Evolutionary conservation across 352 stramenopile genomes (phyloP), one percentile per base, ranked within the genome.

Genomic region (Achlya hypogyna): DNA sequence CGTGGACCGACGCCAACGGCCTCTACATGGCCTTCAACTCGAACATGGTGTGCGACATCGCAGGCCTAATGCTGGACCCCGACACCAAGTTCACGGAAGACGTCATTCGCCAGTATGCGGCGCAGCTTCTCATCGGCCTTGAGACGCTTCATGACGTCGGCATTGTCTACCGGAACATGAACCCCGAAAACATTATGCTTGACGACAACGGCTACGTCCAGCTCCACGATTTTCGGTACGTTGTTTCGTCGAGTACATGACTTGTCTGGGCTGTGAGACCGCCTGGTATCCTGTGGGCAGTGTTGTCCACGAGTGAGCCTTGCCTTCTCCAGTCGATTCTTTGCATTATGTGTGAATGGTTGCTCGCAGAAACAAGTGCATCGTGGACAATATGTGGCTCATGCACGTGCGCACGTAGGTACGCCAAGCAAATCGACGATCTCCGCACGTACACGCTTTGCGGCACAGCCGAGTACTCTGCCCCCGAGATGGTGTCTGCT

Each of bases 381-480:
- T 20, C n/a, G 42, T 18, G 18, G 42, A 18, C n/a, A n/a, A 51
- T n/a, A 20, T 20, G 18, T n/a, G 18, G 18, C n/a, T n/a, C n/a
- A 51, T n/a, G n/a, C n/a, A 20, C 25, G 10, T 28, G 51, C 51
- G 8, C 8, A 32, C 38, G 34, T 60, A 67, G 60, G 60, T 67
- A 60, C 42, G 47, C 47, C 56, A 65, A 65, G 12, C 28, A 20
- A 20, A 49, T 71, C 16, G 85, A 94, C 56, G 81, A 92, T 62
- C 79, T 78, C 22, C 79, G 84, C 14, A 95, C 87, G 31, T 92
- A 93, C 73, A 95, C 87, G 32, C 89, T 96, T 63, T 95, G 86
- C 47, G 86, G 86, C 9, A 95, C 86, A 25, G 80, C 87, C 29
- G 87, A 96, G 73, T 96, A 95, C 73, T 92, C 95, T 75, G 82